These are phyloP conservation scores for Candida railenensis DNA, from an alignment of 805 yeast genomes.

Conservation along the genomic window DNA sequence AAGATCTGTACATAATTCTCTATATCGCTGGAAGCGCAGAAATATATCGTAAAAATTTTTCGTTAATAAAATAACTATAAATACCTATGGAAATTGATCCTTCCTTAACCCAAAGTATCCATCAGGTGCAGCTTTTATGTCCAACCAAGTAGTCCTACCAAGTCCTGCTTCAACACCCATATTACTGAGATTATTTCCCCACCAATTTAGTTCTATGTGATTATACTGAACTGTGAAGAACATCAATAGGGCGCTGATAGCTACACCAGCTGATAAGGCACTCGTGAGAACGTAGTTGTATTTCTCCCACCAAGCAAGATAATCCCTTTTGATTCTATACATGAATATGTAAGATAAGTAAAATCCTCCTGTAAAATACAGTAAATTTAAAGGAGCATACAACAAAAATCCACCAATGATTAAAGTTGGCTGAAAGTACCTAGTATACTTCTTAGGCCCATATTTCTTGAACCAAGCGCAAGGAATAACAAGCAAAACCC, in stretches of 20 bases:
- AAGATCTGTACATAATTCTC: no score
- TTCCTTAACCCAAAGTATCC: slow-evolving; percentile 32
- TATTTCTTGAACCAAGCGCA: slow-evolving; percentile 33
- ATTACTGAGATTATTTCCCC: slow-evolving; percentile 52
- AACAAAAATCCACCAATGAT: slow-evolving; percentile 49
- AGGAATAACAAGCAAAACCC: slow-evolving; percentile 40
- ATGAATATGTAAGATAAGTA: slow-evolving; percentile 56
- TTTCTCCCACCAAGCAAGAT: slow-evolving; percentile 66
- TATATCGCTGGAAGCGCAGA: no score
- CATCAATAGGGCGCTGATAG: slow-evolving; percentile 56
- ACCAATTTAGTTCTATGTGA: slow-evolving; percentile 50
- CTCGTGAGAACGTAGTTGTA: slow-evolving; percentile 64
- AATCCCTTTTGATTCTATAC: slow-evolving; percentile 49
- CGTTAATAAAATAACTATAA: no score
- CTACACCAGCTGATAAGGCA: slow-evolving; percentile 62
- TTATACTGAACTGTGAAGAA: slow-evolving; percentile 54
- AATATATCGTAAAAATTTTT: no score
- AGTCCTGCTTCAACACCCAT: slow-evolving; percentile 38
- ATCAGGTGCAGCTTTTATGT: slow-evolving; percentile 28
- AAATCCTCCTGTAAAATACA: slow-evolving; percentile 60
- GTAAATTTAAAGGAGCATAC: slow-evolving; percentile 52
- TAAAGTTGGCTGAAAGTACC: slow-evolving; percentile 54
- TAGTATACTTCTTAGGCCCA: slow-evolving; percentile 31
- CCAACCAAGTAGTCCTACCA: slow-evolving; percentile 26
- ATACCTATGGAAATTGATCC: slow-evolving; percentile 26